Conservation (phyloP, 2,329 filamentous ascomycete genomes). For the Cercospora nicotianae region DNA sequence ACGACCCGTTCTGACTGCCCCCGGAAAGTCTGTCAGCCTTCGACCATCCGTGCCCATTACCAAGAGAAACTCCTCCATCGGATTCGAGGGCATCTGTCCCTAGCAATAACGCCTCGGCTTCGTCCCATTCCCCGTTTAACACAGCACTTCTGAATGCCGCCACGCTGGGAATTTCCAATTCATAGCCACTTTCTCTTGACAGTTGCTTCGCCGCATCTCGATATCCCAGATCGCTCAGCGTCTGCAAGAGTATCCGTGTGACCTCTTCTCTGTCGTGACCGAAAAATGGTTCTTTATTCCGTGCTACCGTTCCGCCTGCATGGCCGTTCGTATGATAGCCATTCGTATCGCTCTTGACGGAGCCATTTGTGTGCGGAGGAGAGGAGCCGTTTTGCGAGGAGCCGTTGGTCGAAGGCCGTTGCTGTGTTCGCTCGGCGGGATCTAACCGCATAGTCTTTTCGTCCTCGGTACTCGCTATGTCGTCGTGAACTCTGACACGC, state of each 20-base stretch:
- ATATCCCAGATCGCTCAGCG: constrained; percentile 86
- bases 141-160: constrained; percentile 82
- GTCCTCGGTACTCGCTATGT: constrained; percentile 36
- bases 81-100: constrained; percentile 48
- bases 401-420: constrained; percentile 41
- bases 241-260: constrained; percentile 87
- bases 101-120: constrained; percentile 80
- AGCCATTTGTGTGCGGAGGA: constrained; percentile 44
- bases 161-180: constrained; percentile 82
- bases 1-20: constrained; percentile 33
- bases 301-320: constrained; percentile 23
- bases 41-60: constrained; percentile 33
- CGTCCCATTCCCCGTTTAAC: constrained; percentile 74
- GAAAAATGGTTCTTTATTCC: constrained; percentile 59
- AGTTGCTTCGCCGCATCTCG: constrained; percentile 71
- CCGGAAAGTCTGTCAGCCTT: constrained; percentile 27
- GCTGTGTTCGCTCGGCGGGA: constrained; percentile 44
- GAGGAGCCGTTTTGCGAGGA: constrained; percentile 37
- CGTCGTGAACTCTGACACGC: constrained; percentile 44
- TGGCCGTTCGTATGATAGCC: constrained; percentile 47
- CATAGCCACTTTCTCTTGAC: constrained; percentile 78
- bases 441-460: constrained; percentile 46
- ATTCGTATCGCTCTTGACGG: constrained; percentile 45
- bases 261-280: constrained; percentile 92
- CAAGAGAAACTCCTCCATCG: constrained; percentile 44